phyloP scores from a whole-genome alignment of 306 rosid species.

The Vachellia collinsii region DNA sequence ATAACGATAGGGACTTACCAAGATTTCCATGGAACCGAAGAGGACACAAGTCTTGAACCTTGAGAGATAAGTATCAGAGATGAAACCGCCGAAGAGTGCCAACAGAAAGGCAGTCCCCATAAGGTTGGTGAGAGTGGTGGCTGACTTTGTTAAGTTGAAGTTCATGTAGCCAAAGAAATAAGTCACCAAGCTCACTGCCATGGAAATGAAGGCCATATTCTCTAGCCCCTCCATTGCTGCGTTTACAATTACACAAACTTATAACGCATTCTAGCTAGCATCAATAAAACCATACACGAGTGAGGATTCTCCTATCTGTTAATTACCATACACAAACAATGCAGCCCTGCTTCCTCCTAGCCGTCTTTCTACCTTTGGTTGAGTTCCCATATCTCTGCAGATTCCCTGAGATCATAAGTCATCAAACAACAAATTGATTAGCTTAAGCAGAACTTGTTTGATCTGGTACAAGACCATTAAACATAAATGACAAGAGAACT shows the following conservation, averaged over 20 bases:
- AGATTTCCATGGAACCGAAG: constrained; percentile 57
- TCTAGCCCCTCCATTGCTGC: constrained; percentile 82
- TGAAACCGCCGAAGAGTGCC: constrained; percentile 69
- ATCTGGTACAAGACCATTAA: neutral
- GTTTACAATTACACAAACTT: constrained; percentile 22
- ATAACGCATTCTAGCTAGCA: neutral
- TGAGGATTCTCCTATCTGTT: constrained; percentile 1
- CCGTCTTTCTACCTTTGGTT: constrained; percentile 40
- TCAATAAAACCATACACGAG: neutral
- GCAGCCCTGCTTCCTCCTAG: constrained; percentile 72
- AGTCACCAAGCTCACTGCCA: constrained; percentile 67
- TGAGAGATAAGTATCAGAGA: constrained; percentile 71
- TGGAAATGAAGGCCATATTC: constrained; percentile 75
- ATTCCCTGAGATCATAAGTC: constrained; percentile 18
- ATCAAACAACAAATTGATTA: constrained; percentile 20
- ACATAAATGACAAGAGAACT: neutral
- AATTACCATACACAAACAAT: constrained; percentile 64
- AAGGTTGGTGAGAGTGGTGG: constrained; percentile 76
- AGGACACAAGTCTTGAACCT: constrained; percentile 74
- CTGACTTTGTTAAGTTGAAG: constrained; percentile 70
- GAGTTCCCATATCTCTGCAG: constrained; percentile 46
- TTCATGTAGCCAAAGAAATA: constrained; percentile 80
- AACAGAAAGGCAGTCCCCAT: constrained; percentile 77
- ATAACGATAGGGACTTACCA: constrained; percentile 42
- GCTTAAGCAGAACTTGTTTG: neutral